Evolutionary conservation across 192 early-diverging fungal genomes (phyloP), one percentile per base, ranked within the genome.

Genomic region (Coemansia sp.): DNA sequence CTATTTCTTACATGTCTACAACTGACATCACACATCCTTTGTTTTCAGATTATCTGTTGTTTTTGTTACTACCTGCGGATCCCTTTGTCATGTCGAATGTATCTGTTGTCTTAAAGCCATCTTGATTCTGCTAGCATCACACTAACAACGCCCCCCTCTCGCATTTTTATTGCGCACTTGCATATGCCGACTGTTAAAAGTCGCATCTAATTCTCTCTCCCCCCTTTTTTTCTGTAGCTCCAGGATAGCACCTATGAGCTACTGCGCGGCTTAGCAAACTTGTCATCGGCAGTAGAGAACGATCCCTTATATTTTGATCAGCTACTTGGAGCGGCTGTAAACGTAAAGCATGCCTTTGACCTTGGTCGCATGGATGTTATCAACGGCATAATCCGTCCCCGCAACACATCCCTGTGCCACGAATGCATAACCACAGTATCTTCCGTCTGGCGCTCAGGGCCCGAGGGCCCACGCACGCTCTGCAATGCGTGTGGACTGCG

Each of bases 401-500:
- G 80, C 60, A 84, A 79, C 69, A 84, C 81, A 14, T 78, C 76
- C 41, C 68, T 84, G 43, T 84, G 81, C 59, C 81, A 84, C 68
- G 81, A 84, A 40, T 84, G 81, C 65, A 79, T 79, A 44, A 84
- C 81, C 20, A 84, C 81, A 1, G 77, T 84, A 20, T 84, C 81
- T 1, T 84, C 81, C 2, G 81, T 84, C 11, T 84, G 81, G 81
- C 76, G 81, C 14, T 84, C 81, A 1, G 81, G 81, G 5, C 81
- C 81, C 60, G 76, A 79, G 41, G 81, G 81, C 61, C 75, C 80
- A 11, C 75, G 80, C 41, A 84, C 85, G 19, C 77, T 88, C 39
- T 88, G 87, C 73, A 88, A 88, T 65, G 87, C 87, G 25, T 88
- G 87, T 57, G 87, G 87, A 0, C 61, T 88, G 39, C 85, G 87